Percentiles rank a stretch among this genome's conserved stretches.
These are phyloP conservation scores for Dactylonectria estremocensis DNA, from an alignment of 2,329 filamentous ascomycete species.

Conservation along the genomic window DNA sequence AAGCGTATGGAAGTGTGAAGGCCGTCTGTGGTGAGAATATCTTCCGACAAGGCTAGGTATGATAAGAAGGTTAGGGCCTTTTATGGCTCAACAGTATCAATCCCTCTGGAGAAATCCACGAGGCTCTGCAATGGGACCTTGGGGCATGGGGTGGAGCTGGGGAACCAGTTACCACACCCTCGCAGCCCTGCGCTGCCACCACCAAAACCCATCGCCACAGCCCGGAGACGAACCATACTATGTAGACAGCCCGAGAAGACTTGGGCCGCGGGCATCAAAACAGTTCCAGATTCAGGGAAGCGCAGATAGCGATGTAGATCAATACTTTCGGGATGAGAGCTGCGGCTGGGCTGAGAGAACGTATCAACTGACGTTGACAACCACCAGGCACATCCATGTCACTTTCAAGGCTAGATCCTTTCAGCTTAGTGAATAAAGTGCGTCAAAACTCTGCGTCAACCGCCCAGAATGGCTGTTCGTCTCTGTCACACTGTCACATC, in stretches of 20 bases:
- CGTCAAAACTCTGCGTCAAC: neutral
- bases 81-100: neutral
- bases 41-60: no score
- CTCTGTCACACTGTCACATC: neutral
- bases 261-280: no score
- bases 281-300: neutral
- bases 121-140: neutral
- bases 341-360: no score
- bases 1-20: neutral
- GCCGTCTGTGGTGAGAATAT: neutral
- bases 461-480: neutral
- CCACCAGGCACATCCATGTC: neutral
- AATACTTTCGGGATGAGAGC: no score
- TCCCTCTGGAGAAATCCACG: neutral
- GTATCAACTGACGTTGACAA: neutral
- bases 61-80: neutral
- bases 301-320: no score
- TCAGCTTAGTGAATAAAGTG: neutral
- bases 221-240: neutral
- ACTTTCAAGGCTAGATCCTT: neutral
- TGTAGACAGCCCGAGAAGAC: no score
- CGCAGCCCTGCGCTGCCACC: neutral
- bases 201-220: neutral
- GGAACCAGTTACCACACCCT: neutral
- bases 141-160: neutral